Evolutionary conservation across 2,329 filamentous ascomycete genomes (phyloP), one percentile per base, ranked within the genome.

Genomic region (Magnaporthiopsis incrustans): DNA sequence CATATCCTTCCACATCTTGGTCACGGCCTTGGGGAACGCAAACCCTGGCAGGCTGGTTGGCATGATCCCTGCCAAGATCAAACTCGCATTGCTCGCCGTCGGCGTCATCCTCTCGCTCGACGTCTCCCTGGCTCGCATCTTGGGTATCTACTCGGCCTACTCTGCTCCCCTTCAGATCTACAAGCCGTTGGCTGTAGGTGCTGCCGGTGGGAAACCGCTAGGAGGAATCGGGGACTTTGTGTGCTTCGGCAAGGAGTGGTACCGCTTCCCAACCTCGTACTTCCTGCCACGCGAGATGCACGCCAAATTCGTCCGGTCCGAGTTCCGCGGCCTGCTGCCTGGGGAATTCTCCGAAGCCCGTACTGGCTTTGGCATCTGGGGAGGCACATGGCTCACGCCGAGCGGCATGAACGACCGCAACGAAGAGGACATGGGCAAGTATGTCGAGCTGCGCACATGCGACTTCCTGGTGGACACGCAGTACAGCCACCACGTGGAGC

Each of bases 171-270:
- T 93, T 58, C 82, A 82, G 27, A 79, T 93, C 22, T 93, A 92
- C 73, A 74, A 81, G 50, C 86, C 88, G 1, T 79, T 98, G 1
- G 81, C 88, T 64, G 82, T 84, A 26, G 77, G 77, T 18, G 73
- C 78, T 1, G n/a, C 33, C 10, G 50, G 61, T 22, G 61, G 15
- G 10, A n/a, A 33, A 5, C 35, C 32, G 25, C 30, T 57, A 2
- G 61, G 61, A 11, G 75, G 78, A 0, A 73, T 78, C 2, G 90
- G 88, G 22, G 89, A 91, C 67, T 87, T 82, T 25, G 85, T 99
- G 3, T 99, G 95, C 74, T 85, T 97, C 56, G 92, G 91, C 33
- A 99, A 98, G 74, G 95, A 99, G 73, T 99, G 95, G 95, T 97
- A 99, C 75, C 90, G 95, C 50, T 98, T 97, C 73, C 94, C 95